Conservation (phyloP, 148 eudicot genomes). For the Spergularia marina region DNA sequence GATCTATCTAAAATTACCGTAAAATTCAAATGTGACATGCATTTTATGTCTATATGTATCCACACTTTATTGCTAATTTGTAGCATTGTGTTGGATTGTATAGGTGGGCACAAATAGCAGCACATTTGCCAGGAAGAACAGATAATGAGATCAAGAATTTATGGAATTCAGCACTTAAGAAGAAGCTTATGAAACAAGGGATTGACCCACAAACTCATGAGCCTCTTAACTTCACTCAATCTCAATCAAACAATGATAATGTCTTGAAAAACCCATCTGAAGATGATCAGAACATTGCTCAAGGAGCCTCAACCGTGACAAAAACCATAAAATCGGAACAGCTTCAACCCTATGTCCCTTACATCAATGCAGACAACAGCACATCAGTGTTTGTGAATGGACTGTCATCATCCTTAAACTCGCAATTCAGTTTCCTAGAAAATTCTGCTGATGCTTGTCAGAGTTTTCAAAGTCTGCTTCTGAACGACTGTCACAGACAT, state of each 20-base stretch:
- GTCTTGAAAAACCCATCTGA: conserved; percentile 16
- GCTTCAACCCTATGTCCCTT: conserved; percentile 3
- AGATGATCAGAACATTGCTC: conserved; percentile 4
- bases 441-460: conserved; percentile 1
- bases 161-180: conserved; percentile 80
- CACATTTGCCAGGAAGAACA: conserved; percentile 93
- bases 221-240: conserved; percentile 30
- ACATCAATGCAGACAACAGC: conserved; percentile 9
- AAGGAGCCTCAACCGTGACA: conserved; percentile 16
- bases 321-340: conserved; percentile 13
- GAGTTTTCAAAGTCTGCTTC: conserved; percentile 15
- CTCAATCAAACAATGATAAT: conserved; percentile 24
- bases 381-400: conserved; percentile 21
- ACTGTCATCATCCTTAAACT: conserved; percentile 33
- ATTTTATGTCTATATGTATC: too few relatives aligned
- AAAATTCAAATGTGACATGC: background rate
- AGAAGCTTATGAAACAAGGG: conserved; percentile 74
- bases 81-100: background rate
- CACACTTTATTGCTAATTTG: background rate
- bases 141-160: conserved; percentile 85
- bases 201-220: conserved; percentile 82
- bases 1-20: background rate
- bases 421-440: conserved; percentile 37
- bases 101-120: conserved; percentile 94
- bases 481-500: conserved; percentile 9